A percentile compares a stretch with the other conserved stretches of the same genome.
These are phyloP conservation scores for Aureobasidium pullulans DNA, from an alignment of 2,329 filamentous ascomycete species.

Conservation along the genomic window DNA sequence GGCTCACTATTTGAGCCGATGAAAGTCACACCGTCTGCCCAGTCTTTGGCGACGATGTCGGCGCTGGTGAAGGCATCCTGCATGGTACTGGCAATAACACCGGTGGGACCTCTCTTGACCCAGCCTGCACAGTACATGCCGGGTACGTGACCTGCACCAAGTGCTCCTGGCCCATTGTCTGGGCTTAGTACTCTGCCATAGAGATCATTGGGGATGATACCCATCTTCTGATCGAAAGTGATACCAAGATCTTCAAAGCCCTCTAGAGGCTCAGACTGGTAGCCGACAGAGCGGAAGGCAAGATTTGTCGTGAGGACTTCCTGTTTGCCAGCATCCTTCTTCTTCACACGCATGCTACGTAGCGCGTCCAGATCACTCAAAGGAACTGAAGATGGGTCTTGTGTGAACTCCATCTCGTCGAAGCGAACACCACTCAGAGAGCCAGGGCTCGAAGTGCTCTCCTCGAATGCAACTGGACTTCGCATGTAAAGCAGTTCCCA, in stretches of 20 bases:
- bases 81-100: conserved; percentile 95
- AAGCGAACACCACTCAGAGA: conserved; percentile 62
- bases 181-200: conserved; percentile 60
- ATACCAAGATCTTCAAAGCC: conserved; percentile 69
- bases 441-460: conserved; percentile 37
- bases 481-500: conserved; percentile 85
- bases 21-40: conserved; percentile 46
- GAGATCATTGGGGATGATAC: conserved; percentile 76
- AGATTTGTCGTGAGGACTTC: conserved; percentile 53
- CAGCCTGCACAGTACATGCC: conserved; percentile 91
- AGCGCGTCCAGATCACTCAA: conserved; percentile 11
- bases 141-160: conserved; percentile 47
- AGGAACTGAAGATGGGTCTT: conserved; percentile 35
- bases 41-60: conserved; percentile 76
- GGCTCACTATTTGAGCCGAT: conserved; percentile 32
- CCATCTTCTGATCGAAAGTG: conserved; percentile 65
- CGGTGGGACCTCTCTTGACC: conserved; percentile 91
- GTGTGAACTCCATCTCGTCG: conserved; percentile 39
- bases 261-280: conserved; percentile 70
- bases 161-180: conserved; percentile 31
- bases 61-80: conserved; percentile 85
- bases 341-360: conserved; percentile 13
- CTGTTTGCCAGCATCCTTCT: background rate
- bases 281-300: conserved; percentile 92
- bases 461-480: conserved; percentile 64